A percentile compares a stretch with the other conserved stretches of the same genome.
Evolutionary conservation across 306 rosid species (phyloP).

Genomic region (Corylus avellana): DNA sequence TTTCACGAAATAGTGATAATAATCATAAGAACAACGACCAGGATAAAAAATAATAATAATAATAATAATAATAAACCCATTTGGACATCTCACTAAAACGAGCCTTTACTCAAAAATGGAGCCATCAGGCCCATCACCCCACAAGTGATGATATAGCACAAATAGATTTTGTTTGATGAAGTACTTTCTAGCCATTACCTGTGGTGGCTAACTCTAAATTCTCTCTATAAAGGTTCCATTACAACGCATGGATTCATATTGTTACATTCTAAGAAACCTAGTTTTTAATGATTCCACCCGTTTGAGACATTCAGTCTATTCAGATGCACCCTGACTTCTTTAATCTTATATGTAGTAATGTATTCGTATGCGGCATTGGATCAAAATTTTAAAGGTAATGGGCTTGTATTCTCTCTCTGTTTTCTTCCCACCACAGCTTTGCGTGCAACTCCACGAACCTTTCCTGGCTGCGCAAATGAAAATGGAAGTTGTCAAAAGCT

Average conservation of each 20-base stretch:
- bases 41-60: slow-evolving; percentile 21
- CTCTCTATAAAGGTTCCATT: too few relatives aligned
- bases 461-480: slow-evolving; percentile 64
- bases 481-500: slow-evolving; percentile 8
- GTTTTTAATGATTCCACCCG: slow-evolving; percentile 29
- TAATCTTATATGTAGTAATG: slow-evolving; percentile 17
- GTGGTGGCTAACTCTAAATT: not conserved
- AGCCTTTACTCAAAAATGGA: slow-evolving; percentile 32
- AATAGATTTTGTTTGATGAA: not conserved
- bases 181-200: slow-evolving; percentile 20
- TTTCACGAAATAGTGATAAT: slow-evolving; percentile 22
- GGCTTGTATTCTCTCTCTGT: slow-evolving; percentile 80
- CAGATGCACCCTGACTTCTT: slow-evolving; percentile 25
- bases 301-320: not conserved
- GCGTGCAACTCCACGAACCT: slow-evolving; percentile 76
- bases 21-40: slow-evolving; percentile 24
- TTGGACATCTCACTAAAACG: slow-evolving; percentile 29
- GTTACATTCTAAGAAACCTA: slow-evolving; percentile 24
- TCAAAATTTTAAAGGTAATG: slow-evolving; percentile 62
- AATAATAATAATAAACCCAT: not conserved
- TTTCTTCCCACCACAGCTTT: slow-evolving; percentile 87
- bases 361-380: not conserved
- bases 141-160: not conserved
- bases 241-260: too few relatives aligned
- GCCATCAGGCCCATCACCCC: slow-evolving; percentile 6